These are phyloP conservation scores for Penicillium canescens DNA, from an alignment of 495 filamentous ascomycete genomes.

Conservation along the genomic window DNA sequence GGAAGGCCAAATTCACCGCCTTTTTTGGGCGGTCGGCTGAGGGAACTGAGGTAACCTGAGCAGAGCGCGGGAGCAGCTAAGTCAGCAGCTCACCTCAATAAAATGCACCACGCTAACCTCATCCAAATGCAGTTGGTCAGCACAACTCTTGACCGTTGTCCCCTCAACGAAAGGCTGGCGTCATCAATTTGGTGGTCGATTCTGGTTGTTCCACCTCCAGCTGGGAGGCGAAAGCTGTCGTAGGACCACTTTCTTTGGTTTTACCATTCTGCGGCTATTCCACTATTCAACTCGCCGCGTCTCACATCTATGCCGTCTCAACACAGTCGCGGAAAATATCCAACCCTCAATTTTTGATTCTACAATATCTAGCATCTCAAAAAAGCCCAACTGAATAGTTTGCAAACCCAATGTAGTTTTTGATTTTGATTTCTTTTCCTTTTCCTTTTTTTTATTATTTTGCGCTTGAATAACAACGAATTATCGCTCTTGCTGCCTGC, in stretches of 20 bases:
- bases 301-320: background rate
- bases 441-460: too few species aligned
- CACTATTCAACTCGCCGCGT: background rate
- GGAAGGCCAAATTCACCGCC: too few species aligned
- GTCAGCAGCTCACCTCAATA: constrained; percentile 1
- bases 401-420: constrained; percentile 1
- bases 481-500: constrained; percentile 4
- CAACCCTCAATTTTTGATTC: constrained; percentile 7
- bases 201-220: too few species aligned
- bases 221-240: background rate
- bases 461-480: background rate
- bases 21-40: too few species aligned
- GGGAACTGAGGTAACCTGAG: too few species aligned
- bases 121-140: background rate
- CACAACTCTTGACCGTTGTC: constrained; percentile 7
- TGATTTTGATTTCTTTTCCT: background rate
- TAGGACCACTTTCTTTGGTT: background rate
- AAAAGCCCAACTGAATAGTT: constrained; percentile 1
- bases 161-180: constrained; percentile 5
- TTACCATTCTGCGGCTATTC: background rate
- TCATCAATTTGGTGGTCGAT: too few species aligned
- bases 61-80: too few species aligned
- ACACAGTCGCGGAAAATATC: constrained; percentile 6
- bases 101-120: constrained; percentile 9
- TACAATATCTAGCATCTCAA: constrained; percentile 1